Evolutionary conservation across 1,284 basidiomycete genomes (phyloP), one percentile per base, ranked within the genome.

Genomic region (Heimioporus retisporus): DNA sequence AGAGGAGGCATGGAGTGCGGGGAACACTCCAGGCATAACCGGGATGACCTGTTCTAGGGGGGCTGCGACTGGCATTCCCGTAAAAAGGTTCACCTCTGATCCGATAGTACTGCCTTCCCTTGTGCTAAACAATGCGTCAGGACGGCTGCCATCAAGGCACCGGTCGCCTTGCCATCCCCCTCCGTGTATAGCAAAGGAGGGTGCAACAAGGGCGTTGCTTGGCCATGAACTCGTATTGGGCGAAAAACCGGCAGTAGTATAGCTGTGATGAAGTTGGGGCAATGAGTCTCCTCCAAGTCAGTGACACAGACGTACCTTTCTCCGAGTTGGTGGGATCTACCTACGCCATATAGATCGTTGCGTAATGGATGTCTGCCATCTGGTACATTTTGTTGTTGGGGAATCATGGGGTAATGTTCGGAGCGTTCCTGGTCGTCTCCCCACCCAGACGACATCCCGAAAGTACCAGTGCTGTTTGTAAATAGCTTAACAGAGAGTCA

Each of bases 281-380:
- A 11, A 50, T 66, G 21, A 69, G 63, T n/a, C 50, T 43, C 44
- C 16, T 48, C 48, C 16, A 16, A n/a, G 31, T 35, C 60, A 42
- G n/a, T 55, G 21, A 59, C 19, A 18, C 56, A 50, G 16, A 44
- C 65, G 23, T 58, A 77, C 75, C 66, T 71, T 60, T 65, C 68
- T 55, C 21, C 60, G 4, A 35, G 35, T 35, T 10, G 35, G 28
- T 10, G 42, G 18, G 54, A 42, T 18, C 35, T 57, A 25, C n/a
- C 16, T 21, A 25, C 4, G 53, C 59, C 63, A 18, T 60, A 13
- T 42, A 31, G 31, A 35, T 44, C 55, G 19, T 19, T 53, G 25
- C 2, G 21, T 16, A 61, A 64, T 5, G 55, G 28, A 59, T 56
- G 25, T 35, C 14, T 48, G 14, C 46, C 14, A 50, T n/a, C 21